Evolutionary conservation across 2,329 filamentous ascomycete genomes (phyloP).

Genomic region (Penicillium occitanis): DNA sequence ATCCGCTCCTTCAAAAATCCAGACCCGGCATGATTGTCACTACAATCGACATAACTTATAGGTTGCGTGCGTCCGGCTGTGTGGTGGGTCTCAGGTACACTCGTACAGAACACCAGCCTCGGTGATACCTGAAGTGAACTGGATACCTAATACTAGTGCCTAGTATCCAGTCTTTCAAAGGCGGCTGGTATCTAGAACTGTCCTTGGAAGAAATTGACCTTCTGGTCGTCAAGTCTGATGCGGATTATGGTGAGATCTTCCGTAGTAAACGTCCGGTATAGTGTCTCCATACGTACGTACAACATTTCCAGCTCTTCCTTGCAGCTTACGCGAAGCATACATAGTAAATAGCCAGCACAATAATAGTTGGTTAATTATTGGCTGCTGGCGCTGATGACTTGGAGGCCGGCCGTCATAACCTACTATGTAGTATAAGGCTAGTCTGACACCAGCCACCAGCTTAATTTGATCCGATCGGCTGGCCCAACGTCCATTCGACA

Average conservation of each 20-base stretch:
- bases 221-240: too few relatives aligned
- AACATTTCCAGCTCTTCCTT: background rate
- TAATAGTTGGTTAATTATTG: background rate
- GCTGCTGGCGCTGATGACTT: background rate
- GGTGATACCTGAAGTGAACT: constrained; percentile 2
- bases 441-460: constrained; percentile 20
- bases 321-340: background rate
- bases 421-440: background rate
- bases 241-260: too few relatives aligned
- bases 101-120: background rate
- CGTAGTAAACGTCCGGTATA: too few relatives aligned
- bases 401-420: too few relatives aligned
- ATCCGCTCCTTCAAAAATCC: too few relatives aligned
- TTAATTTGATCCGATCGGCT: constrained; percentile 17
- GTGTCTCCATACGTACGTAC: too few relatives aligned
- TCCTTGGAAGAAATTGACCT: too few relatives aligned
- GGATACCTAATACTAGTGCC: background rate
- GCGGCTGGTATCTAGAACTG: too few relatives aligned
- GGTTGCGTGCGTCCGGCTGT: background rate
- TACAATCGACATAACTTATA: background rate
- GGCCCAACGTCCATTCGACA: constrained; percentile 22
- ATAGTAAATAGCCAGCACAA: too few relatives aligned
- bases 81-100: background rate
- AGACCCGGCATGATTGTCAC: background rate
- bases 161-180: too few relatives aligned